Evolutionary conservation across 805 yeast species (phyloP).

Genomic region (Ogataea zsoltii): DNA sequence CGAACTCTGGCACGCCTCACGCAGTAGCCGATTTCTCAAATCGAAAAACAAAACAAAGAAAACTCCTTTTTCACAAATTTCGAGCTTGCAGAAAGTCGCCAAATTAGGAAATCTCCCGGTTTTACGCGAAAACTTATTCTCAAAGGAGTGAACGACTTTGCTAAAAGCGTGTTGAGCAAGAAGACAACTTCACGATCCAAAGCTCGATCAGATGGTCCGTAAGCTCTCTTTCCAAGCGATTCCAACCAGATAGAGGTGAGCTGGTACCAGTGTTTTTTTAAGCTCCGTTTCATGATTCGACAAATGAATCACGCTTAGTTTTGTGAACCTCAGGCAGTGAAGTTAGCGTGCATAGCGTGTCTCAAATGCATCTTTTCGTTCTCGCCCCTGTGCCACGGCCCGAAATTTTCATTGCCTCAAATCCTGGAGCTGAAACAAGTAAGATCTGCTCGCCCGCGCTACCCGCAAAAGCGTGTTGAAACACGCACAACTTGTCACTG

Average conservation of each 20-base stretch:
- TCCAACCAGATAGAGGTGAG: too few species aligned
- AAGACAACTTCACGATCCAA: neutral
- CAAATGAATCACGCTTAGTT: neutral
- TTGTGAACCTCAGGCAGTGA: neutral
- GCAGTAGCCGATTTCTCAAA: neutral
- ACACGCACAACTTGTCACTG: neutral
- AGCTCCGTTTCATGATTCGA: too few species aligned
- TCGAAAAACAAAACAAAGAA: slow-evolving; percentile 14
- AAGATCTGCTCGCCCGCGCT: neutral
- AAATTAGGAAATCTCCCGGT: slow-evolving; percentile 11
- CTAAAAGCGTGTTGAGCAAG: neutral
- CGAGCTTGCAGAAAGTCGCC: slow-evolving; percentile 6
- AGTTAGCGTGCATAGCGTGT: slow-evolving; percentile 3
- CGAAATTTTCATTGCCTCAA: neutral
- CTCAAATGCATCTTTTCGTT: neutral
- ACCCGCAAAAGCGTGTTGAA: neutral
- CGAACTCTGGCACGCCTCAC: slow-evolving; percentile 1
- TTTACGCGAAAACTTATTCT: slow-evolving; percentile 7
- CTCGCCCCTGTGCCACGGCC: neutral
- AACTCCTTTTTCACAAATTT: slow-evolving; percentile 1
- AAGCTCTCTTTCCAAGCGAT: too few species aligned
- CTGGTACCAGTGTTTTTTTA: too few species aligned
- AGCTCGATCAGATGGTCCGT: neutral
- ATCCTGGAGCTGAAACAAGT: neutral
- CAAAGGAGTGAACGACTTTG: slow-evolving; percentile 7